A percentile compares a stretch with the other conserved stretches of the same genome.
Conservation (phyloP, 2,329 filamentous ascomycete species). For the Fusarium sp. region DNA sequence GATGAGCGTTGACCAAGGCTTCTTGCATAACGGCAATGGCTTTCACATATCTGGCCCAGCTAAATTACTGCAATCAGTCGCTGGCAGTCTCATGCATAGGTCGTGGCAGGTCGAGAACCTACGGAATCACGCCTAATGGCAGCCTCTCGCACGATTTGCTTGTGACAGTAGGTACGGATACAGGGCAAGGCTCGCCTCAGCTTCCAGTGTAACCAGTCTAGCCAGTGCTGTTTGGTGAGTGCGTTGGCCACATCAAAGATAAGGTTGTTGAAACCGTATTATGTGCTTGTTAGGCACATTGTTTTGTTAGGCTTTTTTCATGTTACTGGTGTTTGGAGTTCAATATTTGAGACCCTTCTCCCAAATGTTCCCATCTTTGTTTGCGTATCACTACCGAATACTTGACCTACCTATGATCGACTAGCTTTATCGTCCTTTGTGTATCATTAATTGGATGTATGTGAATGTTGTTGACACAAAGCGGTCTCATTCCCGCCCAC, state of each 20-base stretch:
- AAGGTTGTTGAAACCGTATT: background rate
- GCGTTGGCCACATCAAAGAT: background rate
- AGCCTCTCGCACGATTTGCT: background rate
- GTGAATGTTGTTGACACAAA: background rate
- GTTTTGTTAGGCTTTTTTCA: background rate
- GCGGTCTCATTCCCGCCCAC: background rate
- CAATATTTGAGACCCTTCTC: background rate
- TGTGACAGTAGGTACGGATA: background rate
- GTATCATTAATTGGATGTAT: background rate
- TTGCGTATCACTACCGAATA: background rate
- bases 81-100: conserved; percentile 3
- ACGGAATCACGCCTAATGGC: conserved; percentile 5
- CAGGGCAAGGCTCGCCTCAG: background rate
- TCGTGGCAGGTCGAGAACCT: conserved; percentile 21
- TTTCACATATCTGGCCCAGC: conserved; percentile 3
- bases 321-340: background rate
- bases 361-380: background rate
- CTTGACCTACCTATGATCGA: background rate
- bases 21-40: background rate
- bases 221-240: background rate
- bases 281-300: background rate
- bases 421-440: background rate
- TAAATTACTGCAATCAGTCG: background rate
- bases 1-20: conserved; percentile 5
- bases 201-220: background rate